phyloP scores from a whole-genome alignment of 495 filamentous ascomycete species.

The Diplogelasinospora grovesii region DNA sequence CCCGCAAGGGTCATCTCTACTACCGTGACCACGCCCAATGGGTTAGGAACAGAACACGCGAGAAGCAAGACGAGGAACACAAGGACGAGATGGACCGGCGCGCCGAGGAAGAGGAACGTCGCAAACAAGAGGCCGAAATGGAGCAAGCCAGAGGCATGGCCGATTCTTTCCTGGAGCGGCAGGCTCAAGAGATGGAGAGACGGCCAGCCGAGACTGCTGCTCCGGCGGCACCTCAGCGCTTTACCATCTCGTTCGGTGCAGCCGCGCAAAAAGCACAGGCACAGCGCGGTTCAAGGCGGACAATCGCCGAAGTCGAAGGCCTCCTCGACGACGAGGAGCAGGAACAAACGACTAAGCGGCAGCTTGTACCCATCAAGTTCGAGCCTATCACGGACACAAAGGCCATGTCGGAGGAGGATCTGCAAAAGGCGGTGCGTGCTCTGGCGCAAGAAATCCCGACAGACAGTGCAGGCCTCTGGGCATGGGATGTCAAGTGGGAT shows the following conservation, averaged over 20 bases:
- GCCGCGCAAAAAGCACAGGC: constrained; percentile 73
- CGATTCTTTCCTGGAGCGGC: constrained; percentile 85
- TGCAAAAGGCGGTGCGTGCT: constrained; percentile 67
- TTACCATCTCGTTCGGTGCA: constrained; percentile 89
- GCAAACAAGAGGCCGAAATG: constrained; percentile 59
- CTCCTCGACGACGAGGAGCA: constrained; percentile 93
- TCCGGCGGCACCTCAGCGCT: constrained; percentile 67
- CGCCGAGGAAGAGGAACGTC: constrained; percentile 67
- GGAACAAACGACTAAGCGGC: constrained; percentile 61
- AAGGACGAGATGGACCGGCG: constrained; percentile 78
- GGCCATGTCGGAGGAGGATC: constrained; percentile 75
- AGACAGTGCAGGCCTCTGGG: constrained; percentile 81
- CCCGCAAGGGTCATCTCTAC: constrained; percentile 69
- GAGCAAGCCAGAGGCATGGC: constrained; percentile 81
- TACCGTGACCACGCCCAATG: constrained; percentile 79
- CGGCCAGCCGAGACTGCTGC: constrained; percentile 43
- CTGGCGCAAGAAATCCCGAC: constrained; percentile 86
- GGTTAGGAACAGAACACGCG: constrained; percentile 71
- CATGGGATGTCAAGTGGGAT: constrained; percentile 89
- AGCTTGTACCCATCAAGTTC: constrained; percentile 87
- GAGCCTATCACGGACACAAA: constrained; percentile 63
- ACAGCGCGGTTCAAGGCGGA: constrained; percentile 62
- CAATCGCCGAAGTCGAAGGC: constrained; percentile 87
- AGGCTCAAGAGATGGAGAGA: constrained; percentile 77
- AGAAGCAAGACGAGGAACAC: constrained; percentile 64